Conservation (phyloP, 2,329 filamentous ascomycete species). For the Xylariomycetidae sp. region DNA sequence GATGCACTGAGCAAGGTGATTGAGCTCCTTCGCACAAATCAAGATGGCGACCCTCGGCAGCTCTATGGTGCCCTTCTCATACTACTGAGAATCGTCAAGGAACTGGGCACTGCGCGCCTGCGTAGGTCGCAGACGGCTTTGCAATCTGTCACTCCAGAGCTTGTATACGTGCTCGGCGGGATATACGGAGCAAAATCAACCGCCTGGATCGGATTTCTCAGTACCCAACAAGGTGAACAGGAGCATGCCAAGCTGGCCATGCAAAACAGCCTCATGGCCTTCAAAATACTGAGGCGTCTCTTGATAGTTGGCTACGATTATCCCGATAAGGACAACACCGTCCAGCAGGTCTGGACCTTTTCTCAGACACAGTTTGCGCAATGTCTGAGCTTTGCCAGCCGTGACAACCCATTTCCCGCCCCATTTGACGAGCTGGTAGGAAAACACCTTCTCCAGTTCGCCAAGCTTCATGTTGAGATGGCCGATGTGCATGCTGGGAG, state of each 20-base stretch:
- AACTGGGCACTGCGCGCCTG: conserved; percentile 76
- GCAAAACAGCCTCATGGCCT: conserved; percentile 70
- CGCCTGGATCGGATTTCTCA: conserved; percentile 61
- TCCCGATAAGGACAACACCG: conserved; percentile 72
- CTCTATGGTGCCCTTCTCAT: conserved; percentile 71
- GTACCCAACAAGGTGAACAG: conserved; percentile 53
- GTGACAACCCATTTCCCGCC: conserved; percentile 48
- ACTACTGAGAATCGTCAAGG: conserved; percentile 83
- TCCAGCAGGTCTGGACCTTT: conserved; percentile 75
- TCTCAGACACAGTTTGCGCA: conserved; percentile 74
- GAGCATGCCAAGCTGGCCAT: conserved; percentile 58
- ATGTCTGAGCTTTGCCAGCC: conserved; percentile 61
- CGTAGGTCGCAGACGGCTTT: conserved; percentile 70
- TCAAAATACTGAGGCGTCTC: conserved; percentile 77
- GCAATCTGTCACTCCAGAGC: conserved; percentile 73
- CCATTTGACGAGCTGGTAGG: conserved; percentile 61
- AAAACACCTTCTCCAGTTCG: conserved; percentile 83
- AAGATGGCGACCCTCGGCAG: conserved; percentile 56
- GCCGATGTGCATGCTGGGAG: conserved; percentile 72
- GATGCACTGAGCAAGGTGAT: conserved; percentile 58
- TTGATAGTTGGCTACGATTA: conserved; percentile 78
- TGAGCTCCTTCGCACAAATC: conserved; percentile 56
- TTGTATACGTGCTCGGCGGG: conserved; percentile 72
- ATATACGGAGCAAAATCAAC: conserved; percentile 74
- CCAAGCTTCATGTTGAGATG: conserved; percentile 89